Evolutionary conservation across 2,329 filamentous ascomycete species (phyloP).

Genomic region (Alternaria ventricosa): DNA sequence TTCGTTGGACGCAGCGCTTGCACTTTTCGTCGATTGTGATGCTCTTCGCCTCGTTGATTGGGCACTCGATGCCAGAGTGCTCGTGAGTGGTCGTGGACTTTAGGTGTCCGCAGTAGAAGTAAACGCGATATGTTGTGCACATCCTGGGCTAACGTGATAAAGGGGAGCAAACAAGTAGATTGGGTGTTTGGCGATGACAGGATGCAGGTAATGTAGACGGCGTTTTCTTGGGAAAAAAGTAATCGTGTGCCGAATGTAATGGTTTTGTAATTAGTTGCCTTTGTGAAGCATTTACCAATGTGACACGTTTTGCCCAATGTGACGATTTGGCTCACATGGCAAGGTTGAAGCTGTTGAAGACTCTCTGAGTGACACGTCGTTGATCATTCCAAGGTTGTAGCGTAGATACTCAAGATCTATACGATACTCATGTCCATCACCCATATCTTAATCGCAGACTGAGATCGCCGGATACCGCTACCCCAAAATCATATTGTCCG

Average conservation of each 20-base stretch:
- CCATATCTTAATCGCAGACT: neutral
- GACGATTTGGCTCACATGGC: neutral
- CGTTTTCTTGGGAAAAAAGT: neutral
- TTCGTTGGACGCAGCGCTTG: neutral
- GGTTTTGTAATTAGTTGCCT: neutral
- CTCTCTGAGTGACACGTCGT: neutral
- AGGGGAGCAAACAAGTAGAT: neutral
- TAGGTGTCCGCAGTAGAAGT: slow-evolving; percentile 5
- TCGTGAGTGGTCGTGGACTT: neutral
- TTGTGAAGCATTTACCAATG: neutral
- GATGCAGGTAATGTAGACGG: neutral
- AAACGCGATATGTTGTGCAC: neutral
- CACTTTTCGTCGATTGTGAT: neutral
- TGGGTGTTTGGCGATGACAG: neutral
- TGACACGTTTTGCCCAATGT: neutral
- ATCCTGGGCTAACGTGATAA: neutral
- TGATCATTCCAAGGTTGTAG: neutral
- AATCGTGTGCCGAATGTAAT: neutral
- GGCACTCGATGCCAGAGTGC: neutral
- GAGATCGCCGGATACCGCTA: too few relatives aligned
- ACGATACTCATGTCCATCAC: neutral
- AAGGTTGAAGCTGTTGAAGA: neutral
- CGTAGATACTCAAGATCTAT: neutral
- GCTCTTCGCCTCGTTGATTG: neutral
- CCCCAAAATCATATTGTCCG: neutral